Evolutionary conservation across 768 basidiomycete species (phyloP), one percentile per base, ranked within the genome.

Genomic region (Zangia roseola): DNA sequence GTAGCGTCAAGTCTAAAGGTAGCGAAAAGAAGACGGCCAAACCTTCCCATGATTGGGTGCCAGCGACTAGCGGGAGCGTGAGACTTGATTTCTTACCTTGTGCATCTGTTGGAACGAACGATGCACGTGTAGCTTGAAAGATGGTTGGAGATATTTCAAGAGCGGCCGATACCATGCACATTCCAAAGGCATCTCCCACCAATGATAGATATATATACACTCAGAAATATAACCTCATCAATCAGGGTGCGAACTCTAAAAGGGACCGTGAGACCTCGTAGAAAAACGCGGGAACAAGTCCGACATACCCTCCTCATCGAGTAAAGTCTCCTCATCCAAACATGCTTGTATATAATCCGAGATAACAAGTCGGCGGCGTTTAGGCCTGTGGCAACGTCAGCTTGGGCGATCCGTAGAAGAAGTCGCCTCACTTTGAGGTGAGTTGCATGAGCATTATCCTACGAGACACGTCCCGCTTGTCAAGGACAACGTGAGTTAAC

Each of bases 401-500:
- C 46, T 52, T 26, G 26, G 35, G 36, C 36, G 17, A 40, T 24
- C 16, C 25, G 19, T 9, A 36, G 38, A 47, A 17, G 33, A 52
- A 28, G 20, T 36, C 6, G 34, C 70, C 82, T 57, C 56, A 91
- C 91, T 83, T 77, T 10, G 84, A 80, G 7, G 90, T 90, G 40
- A 77, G 78, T 58, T 79, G 80, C 60, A 85, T 83, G 50, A 94
- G 73, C 50, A 84, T 81, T 24, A 79, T 63, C 45, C 90, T 82
- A 31, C 91, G 81, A 54, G 80, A 83, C 40, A 77, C 78, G 57
- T 94, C 92, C 9, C 86, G 82, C 68, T 88, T 88, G 70, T 94
- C 88, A 45, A 94, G 63, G 35, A 97, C 73, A 38, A 95, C 69
- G 65, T 98, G 94, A 0, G 94, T 95, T 34, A 97, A 72, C 62